Base-by-base conservation (phyloP, 257 asterid genomes). In the Haberlea rhodopensis region DNA sequence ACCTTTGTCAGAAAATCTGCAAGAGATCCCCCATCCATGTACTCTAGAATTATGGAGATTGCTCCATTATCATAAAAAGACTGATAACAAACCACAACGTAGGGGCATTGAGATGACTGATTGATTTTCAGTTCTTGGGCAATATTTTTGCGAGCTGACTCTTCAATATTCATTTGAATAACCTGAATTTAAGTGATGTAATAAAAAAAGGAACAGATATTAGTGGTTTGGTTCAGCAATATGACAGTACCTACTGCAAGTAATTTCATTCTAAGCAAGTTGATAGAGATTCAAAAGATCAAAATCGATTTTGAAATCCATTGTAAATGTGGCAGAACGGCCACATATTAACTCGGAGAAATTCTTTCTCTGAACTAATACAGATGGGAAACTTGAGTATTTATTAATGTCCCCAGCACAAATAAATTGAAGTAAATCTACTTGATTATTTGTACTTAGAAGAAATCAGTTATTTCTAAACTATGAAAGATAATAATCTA, bases 1-100 rank as follows among this genome's bases (percentile, higher is more conserved):
- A 90, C 97, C 70, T 90, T 84, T 66, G 77, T 87, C 65, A 94
- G 76, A 75, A 94, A 86, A 80, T 94, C 99, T 68, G 96, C 94
- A 65, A 94, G 89, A 54, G 97, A 90, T 3, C 99, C 99, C 15
- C 99, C 99, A 60, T 94, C 99, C 99, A 94, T 94, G 76, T 87
- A 94, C 84, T 94, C 99, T 61, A 94, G 84, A 72, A 94, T 86
- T 52, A 94, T 84, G 65, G 99, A 94, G 69, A 94, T 82, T n/a
- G 96, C 96, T 68, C 99, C 99, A 71, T 94, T 94, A 32, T 90
- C 99, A 46, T 90, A 94, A 75, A 94, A 94, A 60, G 97, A 90
- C 79, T 94, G 96, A 71, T 94, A 90, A 75, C 95, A 84, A 40
- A 88, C 77, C 6, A 94, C 97, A 10, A 94, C 89, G 57, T 81